These are phyloP conservation scores for Podaxis mareebaensis DNA, from an alignment of 768 basidiomycete genomes.

Conservation along the genomic window DNA sequence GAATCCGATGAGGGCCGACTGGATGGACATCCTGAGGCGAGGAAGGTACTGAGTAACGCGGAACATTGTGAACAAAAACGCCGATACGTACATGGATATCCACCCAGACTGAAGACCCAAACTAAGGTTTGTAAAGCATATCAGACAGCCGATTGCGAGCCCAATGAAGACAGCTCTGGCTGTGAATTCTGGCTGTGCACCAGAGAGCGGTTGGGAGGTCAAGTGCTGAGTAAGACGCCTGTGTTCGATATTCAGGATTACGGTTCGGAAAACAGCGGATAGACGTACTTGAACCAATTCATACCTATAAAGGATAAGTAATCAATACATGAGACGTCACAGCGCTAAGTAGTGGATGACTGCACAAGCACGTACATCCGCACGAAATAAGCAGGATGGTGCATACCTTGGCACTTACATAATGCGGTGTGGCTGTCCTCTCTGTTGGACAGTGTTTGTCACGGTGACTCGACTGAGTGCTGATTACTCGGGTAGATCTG, in stretches of 20 bases:
- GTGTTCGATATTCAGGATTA: neutral
- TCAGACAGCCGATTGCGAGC: conserved; percentile 78
- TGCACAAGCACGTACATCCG: neutral
- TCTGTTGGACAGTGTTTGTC: neutral
- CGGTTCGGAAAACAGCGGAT: neutral
- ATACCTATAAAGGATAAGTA: conserved; percentile 1
- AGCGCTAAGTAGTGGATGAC: neutral
- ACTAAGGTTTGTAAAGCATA: conserved; percentile 92
- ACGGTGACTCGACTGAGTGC: neutral
- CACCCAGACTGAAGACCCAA: conserved; percentile 88
- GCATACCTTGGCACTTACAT: neutral
- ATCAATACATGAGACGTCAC: conserved; percentile 12
- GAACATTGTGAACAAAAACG: neutral
- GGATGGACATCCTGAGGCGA: conserved; percentile 82
- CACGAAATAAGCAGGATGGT: neutral
- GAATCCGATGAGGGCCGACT: conserved; percentile 91
- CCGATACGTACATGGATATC: conserved; percentile 71
- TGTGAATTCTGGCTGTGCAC: conserved; percentile 43
- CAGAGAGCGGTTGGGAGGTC: conserved; percentile 10
- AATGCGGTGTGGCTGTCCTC: neutral
- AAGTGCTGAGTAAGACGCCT: conserved; percentile 4
- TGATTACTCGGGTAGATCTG: conserved; percentile 4
- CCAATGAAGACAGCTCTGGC: conserved; percentile 71
- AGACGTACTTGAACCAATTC: conserved; percentile 25
- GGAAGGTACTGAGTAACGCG: neutral